These are phyloP conservation scores for Monilinia laxa DNA, from an alignment of 2,329 filamentous ascomycete species.

Conservation along the genomic window DNA sequence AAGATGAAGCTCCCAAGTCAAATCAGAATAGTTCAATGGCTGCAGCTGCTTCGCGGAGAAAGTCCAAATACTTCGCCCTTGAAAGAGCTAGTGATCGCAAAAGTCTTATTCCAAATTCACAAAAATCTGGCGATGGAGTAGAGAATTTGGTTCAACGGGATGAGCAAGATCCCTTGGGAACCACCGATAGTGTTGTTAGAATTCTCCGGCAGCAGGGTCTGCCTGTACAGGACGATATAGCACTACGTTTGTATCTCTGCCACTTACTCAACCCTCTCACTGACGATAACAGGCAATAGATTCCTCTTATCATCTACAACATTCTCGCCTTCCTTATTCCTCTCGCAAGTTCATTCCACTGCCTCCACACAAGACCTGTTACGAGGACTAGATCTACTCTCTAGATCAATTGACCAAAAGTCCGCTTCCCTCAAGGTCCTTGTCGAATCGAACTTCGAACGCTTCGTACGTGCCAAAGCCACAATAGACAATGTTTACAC, in stretches of 20 bases:
- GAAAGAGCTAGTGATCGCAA: slow-evolving; percentile 71
- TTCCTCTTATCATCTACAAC: slow-evolving; percentile 95
- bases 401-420: slow-evolving; percentile 93
- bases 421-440: slow-evolving; percentile 94
- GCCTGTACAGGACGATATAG: slow-evolving; percentile 78
- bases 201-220: slow-evolving; percentile 75
- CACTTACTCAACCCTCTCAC: slow-evolving; percentile 22
- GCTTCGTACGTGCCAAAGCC: slow-evolving; percentile 94
- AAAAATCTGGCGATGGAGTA: slow-evolving; percentile 65
- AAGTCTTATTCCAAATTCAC: slow-evolving; percentile 63
- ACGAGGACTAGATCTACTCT: slow-evolving; percentile 79
- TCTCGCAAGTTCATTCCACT: slow-evolving; percentile 85
- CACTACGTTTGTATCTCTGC: slow-evolving; percentile 60
- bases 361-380: slow-evolving; percentile 81
- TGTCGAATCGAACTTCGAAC: slow-evolving; percentile 97
- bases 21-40: slow-evolving; percentile 29
- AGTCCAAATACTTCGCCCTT: slow-evolving; percentile 81
- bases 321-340: slow-evolving; percentile 87
- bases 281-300: slow-evolving; percentile 64
- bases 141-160: slow-evolving; percentile 84
- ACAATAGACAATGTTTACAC: slow-evolving; percentile 99
- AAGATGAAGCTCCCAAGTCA: slow-evolving; percentile 36
- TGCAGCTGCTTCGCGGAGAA: slow-evolving; percentile 53
- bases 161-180: slow-evolving; percentile 89
- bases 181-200: slow-evolving; percentile 79